Evolutionary conservation across 1,284 basidiomycete genomes (phyloP), one percentile per base, ranked within the genome.

Genomic region (Ceratobasidium sp.): DNA sequence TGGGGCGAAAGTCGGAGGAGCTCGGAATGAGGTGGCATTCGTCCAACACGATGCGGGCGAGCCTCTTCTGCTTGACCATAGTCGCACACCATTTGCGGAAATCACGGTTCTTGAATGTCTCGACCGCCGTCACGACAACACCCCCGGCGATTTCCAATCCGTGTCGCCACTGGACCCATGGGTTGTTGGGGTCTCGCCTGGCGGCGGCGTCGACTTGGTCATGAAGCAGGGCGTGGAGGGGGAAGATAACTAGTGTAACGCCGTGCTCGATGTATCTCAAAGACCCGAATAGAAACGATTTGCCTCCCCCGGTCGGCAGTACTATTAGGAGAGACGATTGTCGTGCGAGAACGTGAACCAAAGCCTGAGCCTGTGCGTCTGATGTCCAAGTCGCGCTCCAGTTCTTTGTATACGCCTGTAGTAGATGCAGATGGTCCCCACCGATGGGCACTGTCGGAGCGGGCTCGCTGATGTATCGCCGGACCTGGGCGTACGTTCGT

Each of bases 1-100:
- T n/a, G n/a, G n/a, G n/a, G n/a, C n/a, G n/a, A n/a, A n/a, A n/a
- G n/a, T n/a, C n/a, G n/a, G n/a, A n/a, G 56, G 22, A 11, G 62
- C 6, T 37, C 19, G 9, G 13, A 1, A 51, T 15, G 1, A 73
- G 22, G n/a, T 73, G 69, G n/a, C 2, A n/a, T n/a, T 73, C 69
- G 44, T 73, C 69, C 1, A 73, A 11, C 19, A 73, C 69, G 40
- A 73, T 73, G 1, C 69, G 56, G 49, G 5, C 25, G 2, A 73
- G 43, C 2, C 8, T 7, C n/a, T n/a, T n/a, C n/a, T n/a, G n/a
- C n/a, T n/a, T n/a, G n/a, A 15, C 13, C 8, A 15, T 8, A 11
- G 3, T 11, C 8, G 43, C 25, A 19, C 43, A 49, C 64, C 64
- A 65, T 2, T 49, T 1, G n/a, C n/a, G n/a, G n/a, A n/a, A n/a